A percentile compares a stretch with the other conserved stretches of the same genome.
phyloP scores from a whole-genome alignment of 257 asterid genomes.

The Solanum ahanhuiri region DNA sequence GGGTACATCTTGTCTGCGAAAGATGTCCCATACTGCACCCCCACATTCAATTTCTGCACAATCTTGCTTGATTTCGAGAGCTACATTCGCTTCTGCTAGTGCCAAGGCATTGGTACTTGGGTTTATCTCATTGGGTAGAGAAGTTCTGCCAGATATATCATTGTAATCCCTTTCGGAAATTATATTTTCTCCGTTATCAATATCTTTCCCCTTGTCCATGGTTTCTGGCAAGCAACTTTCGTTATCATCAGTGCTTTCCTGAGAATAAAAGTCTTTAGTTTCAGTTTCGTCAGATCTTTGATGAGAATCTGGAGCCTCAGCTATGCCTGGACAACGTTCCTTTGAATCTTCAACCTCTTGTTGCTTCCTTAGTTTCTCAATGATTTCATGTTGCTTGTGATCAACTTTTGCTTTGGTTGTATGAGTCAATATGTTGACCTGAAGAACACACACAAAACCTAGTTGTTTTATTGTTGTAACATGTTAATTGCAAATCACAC shows the following conservation, averaged over 20 bases:
- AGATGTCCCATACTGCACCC: constrained; percentile 45
- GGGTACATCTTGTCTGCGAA: constrained; percentile 41
- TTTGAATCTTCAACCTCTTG: constrained; percentile 8
- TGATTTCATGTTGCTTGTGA: constrained; percentile 16
- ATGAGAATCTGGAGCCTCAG: neutral
- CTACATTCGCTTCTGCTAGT: constrained; percentile 1
- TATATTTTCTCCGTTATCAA: neutral
- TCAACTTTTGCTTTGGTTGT: constrained; percentile 28
- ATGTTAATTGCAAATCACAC: neutral
- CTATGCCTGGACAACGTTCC: constrained; percentile 3
- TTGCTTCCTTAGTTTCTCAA: constrained; percentile 18
- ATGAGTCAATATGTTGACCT: constrained; percentile 82
- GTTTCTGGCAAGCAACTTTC: constrained; percentile 4
- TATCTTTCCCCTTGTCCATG: neutral
- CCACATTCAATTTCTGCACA: constrained; percentile 4
- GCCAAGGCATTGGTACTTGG: neutral
- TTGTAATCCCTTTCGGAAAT: neutral
- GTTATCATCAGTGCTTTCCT: neutral
- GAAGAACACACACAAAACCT: constrained; percentile 17
- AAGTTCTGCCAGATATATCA: constrained; percentile 1
- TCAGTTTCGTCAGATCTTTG: constrained; percentile 4
- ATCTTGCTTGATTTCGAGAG: constrained; percentile 3
- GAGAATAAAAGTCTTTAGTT: neutral
- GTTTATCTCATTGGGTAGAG: neutral
- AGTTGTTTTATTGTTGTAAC: neutral